A percentile compares a stretch with the other conserved stretches of the same genome.
phyloP scores from a whole-genome alignment of 108 stramenopile genomes.

The Thalassiosira profunda region DNA sequence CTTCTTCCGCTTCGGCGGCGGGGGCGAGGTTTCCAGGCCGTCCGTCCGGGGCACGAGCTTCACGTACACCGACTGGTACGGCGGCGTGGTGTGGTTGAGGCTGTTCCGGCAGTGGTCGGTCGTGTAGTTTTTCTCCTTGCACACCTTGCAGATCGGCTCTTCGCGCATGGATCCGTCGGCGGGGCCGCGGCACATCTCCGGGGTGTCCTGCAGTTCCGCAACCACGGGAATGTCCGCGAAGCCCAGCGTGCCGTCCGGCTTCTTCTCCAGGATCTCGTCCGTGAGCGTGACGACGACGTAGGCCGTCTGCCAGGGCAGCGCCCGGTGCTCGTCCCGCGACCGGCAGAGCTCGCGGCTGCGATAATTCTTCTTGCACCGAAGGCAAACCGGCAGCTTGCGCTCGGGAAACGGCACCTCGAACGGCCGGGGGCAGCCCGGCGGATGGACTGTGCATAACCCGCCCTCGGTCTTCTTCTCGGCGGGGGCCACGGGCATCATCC shows the following conservation, averaged over 20 bases:
- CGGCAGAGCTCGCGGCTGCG: slow-evolving; percentile 86
- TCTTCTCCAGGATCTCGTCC: slow-evolving; percentile 30
- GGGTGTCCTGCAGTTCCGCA: slow-evolving; percentile 14
- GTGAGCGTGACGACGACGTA: slow-evolving; percentile 83
- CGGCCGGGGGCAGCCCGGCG: slow-evolving; percentile 76
- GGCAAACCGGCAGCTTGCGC: slow-evolving; percentile 80
- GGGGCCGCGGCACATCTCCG: slow-evolving; percentile 31
- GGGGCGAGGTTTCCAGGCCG: slow-evolving; percentile 16
- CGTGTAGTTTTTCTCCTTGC: slow-evolving; percentile 54
- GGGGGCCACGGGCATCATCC: slow-evolving; percentile 4
- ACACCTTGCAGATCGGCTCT: slow-evolving; percentile 43
- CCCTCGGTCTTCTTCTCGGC: slow-evolving; percentile 9
- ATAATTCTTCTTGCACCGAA: slow-evolving; percentile 89
- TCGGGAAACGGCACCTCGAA: slow-evolving; percentile 87
- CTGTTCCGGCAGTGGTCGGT: slow-evolving; percentile 46
- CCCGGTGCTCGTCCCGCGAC: slow-evolving; percentile 76
- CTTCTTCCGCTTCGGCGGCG: slow-evolving; percentile 5
- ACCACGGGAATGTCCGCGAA: slow-evolving; percentile 15
- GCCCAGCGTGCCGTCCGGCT: slow-evolving; percentile 9
- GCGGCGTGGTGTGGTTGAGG: slow-evolving; percentile 43
- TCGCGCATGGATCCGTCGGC: slow-evolving; percentile 27
- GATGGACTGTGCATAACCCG: slow-evolving; percentile 42
- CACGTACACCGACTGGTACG: slow-evolving; percentile 50
- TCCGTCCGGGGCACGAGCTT: slow-evolving; percentile 27
- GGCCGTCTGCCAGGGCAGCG: slow-evolving; percentile 80